Evolutionary conservation across 495 filamentous ascomycete species (phyloP), one percentile per base, ranked within the genome.

Genomic region (Gamarada debralockiae): DNA sequence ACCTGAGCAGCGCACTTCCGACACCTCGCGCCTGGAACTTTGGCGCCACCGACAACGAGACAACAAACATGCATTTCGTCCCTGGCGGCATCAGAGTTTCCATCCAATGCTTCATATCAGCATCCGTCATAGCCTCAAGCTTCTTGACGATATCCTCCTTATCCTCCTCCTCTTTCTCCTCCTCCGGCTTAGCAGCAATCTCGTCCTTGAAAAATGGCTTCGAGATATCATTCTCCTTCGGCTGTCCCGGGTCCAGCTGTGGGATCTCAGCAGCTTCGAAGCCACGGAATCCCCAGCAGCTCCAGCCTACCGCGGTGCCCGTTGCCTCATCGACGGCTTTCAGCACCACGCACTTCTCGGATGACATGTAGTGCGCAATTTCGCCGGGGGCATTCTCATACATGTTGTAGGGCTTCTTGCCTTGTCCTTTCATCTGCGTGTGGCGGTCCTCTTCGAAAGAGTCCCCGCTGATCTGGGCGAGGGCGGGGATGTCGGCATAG

Each of bases 1-100:
- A 72, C 36, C 64, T 52, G 13, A 79, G 51, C 3, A 77, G 64
- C 57, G 70, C 62, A 14, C 66, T 60, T 5, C 67, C 73, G 6
- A 74, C 71, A 6, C 74, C 73, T 15, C 60, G 63, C 25, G 61
- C 48, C 20, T 68, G 63, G 48, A 48, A 41, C 8, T 38, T 24
- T 2, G 62, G 62, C 25, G 62, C 51, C 3, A 67, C 64, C 13
- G 52, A 48, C 17, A 65, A 52, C 0, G 50, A 57, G 21, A 61
- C 39, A n/a, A 67, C 25, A 22, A 60, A 55, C 24, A 65, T 58
- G 52, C 64, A 67, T 6, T 50, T 41, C 43, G 20, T 60, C 10
- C 57, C 57, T 5, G 36, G 15, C 4, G 59, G 52, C 50, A 65
- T 57, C 15, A 67, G 7, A 8, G 60, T 54, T 12, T 53, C 27